Evolutionary conservation across 306 rosid species (phyloP).

Genomic region (Acacia acuminata): DNA sequence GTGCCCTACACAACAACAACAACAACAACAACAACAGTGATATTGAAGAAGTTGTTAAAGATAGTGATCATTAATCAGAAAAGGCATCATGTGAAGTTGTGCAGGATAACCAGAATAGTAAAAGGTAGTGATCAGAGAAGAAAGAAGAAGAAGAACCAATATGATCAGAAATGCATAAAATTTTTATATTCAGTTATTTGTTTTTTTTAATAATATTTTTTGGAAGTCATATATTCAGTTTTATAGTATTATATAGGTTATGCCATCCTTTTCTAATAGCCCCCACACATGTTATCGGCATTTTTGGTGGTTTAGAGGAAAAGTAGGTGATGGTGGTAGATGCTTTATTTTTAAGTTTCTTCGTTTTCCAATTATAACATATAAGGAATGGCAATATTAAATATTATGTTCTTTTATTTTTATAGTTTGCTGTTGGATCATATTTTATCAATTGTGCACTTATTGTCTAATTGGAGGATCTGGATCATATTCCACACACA

Average conservation of each 20-base stretch:
- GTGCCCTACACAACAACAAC: background rate
- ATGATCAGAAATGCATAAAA: background rate
- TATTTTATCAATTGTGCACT: background rate
- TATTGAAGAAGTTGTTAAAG: background rate
- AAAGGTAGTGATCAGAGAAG: background rate
- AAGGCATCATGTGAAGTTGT: background rate
- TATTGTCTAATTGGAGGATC: background rate
- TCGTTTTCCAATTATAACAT: background rate
- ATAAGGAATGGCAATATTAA: background rate
- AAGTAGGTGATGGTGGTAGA: background rate
- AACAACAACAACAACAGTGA: background rate
- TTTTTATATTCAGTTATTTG: background rate
- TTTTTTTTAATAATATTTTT: background rate
- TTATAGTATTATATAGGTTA: too few species aligned
- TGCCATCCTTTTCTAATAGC: background rate
- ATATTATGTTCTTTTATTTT: background rate
- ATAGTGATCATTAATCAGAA: background rate
- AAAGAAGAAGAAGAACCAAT: background rate
- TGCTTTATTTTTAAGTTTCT: background rate
- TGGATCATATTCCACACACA: background rate
- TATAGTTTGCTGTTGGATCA: background rate
- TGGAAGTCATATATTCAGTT: background rate
- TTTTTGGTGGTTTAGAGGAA: background rate
- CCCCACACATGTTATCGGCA: background rate
- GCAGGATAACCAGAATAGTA: background rate